Evolutionary conservation across 2,329 filamentous ascomycete genomes (phyloP).

Genomic region (Mycosphaerelloides madeirae): DNA sequence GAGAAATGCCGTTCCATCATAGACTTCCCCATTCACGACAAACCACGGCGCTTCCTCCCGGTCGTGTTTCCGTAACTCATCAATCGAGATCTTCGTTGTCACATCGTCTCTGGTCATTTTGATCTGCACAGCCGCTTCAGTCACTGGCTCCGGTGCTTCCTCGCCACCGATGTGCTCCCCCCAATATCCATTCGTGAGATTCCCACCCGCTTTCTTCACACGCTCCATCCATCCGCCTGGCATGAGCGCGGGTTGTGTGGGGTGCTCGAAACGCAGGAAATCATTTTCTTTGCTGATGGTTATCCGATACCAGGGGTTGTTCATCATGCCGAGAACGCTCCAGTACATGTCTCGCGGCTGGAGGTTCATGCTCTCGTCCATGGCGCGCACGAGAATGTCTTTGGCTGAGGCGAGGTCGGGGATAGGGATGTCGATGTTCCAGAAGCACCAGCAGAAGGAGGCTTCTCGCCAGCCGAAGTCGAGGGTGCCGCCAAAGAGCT

Average conservation of each 20-base stretch:
- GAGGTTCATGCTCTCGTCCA: conserved; percentile 84
- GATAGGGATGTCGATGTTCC: conserved; percentile 66
- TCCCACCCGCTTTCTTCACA: conserved; percentile 75
- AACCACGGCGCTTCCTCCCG: conserved; percentile 72
- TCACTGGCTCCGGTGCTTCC: conserved; percentile 36
- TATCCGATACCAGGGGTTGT: conserved; percentile 88
- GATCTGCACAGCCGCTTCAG: conserved; percentile 59
- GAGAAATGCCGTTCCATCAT: conserved; percentile 76
- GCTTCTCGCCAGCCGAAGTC: conserved; percentile 79
- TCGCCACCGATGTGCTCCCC: conserved; percentile 63
- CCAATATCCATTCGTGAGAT: conserved; percentile 78
- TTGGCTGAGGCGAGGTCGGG: conserved; percentile 58
- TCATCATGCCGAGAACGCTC: conserved; percentile 96
- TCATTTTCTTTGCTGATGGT: conserved; percentile 65
- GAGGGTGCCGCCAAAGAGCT: conserved; percentile 69
- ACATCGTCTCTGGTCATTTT: conserved; percentile 70
- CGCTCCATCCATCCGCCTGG: conserved; percentile 90
- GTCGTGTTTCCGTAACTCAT: conserved; percentile 67
- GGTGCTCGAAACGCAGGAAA: conserved; percentile 74
- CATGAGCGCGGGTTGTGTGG: conserved; percentile 72
- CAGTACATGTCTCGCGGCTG: conserved; percentile 95
- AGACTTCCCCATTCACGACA: conserved; percentile 81
- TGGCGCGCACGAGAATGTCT: conserved; percentile 75
- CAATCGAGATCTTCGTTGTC: conserved; percentile 59
- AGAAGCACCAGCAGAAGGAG: conserved; percentile 90